Percentiles rank a stretch among this genome's conserved stretches.
Evolutionary conservation across 2,329 filamentous ascomycete species (phyloP).

Genomic region (Cercospora sojina): DNA sequence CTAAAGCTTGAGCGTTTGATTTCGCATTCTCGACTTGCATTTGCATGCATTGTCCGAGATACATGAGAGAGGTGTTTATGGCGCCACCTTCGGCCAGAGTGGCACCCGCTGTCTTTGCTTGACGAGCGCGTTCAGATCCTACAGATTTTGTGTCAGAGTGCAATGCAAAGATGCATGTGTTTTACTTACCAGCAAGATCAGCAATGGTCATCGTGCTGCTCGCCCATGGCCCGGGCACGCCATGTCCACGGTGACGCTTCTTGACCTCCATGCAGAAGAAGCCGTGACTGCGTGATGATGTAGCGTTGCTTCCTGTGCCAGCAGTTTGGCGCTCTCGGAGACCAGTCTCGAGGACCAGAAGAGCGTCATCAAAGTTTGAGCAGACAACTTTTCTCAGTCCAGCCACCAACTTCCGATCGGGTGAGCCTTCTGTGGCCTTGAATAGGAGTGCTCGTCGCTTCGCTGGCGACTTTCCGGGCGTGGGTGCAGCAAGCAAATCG

Average conservation of each 20-base stretch:
- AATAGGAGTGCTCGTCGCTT: slow-evolving; percentile 80
- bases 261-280: slow-evolving; percentile 96
- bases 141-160: slow-evolving; percentile 25
- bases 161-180: not conserved
- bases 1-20: slow-evolving; percentile 58
- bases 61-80: slow-evolving; percentile 98
- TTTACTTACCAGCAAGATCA: slow-evolving; percentile 70
- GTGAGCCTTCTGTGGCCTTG: slow-evolving; percentile 84
- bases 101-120: slow-evolving; percentile 89
- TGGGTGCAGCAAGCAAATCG: slow-evolving; percentile 72
- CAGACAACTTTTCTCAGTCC: slow-evolving; percentile 90
- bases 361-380: slow-evolving; percentile 73
- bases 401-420: slow-evolving; percentile 90
- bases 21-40: slow-evolving; percentile 81
- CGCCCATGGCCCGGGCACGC: slow-evolving; percentile 63
- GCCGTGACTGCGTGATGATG: slow-evolving; percentile 87
- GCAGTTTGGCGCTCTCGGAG: slow-evolving; percentile 83
- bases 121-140: slow-evolving; percentile 83
- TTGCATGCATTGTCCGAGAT: slow-evolving; percentile 92
- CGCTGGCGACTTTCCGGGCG: slow-evolving; percentile 53
- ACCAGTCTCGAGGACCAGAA: slow-evolving; percentile 87
- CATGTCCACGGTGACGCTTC: slow-evolving; percentile 60
- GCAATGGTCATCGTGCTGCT: slow-evolving; percentile 82
- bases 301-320: slow-evolving; percentile 89
- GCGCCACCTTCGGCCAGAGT: slow-evolving; percentile 95